Evolutionary conservation across 441 rosid genomes (phyloP).

Genomic region (Hura crepitans): DNA sequence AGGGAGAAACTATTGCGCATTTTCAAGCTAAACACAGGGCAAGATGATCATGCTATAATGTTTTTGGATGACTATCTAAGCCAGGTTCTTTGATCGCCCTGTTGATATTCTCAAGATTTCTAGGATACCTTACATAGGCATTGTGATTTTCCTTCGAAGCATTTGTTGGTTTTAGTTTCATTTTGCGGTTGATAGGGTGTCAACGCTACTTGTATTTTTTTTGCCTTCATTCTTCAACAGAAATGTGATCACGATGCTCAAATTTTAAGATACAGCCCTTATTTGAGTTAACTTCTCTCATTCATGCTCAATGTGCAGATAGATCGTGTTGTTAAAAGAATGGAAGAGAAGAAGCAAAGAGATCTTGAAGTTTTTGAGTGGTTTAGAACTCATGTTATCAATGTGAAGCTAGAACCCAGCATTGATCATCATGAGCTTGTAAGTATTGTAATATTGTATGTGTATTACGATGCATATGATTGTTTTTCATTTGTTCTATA

Average conservation of each 20-base stretch:
- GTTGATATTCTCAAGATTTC: not conserved
- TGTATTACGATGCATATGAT: not conserved
- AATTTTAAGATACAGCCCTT: no score
- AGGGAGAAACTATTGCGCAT: slow-evolving; percentile 72
- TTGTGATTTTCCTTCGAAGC: slow-evolving; percentile 3
- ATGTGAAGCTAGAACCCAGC: slow-evolving; percentile 68
- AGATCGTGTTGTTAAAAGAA: slow-evolving; percentile 53
- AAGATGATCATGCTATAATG: slow-evolving; percentile 89
- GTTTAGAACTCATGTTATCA: slow-evolving; percentile 74
- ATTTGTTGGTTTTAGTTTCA: slow-evolving; percentile 6
- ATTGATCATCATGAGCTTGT: slow-evolving; percentile 73
- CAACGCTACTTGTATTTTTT: not conserved
- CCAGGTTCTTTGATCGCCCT: slow-evolving; percentile 46
- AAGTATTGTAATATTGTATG: slow-evolving; percentile 32
- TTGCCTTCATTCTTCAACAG: not conserved
- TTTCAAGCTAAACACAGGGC: slow-evolving; percentile 83
- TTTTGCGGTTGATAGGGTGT: not conserved
- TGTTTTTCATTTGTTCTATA: not conserved
- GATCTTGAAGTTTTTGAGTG: slow-evolving; percentile 62
- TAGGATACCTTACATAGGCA: not conserved
- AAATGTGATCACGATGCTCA: not conserved
- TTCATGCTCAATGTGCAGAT: slow-evolving; percentile 38
- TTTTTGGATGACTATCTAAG: slow-evolving; percentile 74
- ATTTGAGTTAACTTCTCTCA: slow-evolving; percentile 19
- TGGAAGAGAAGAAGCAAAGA: slow-evolving; percentile 57